Evolutionary conservation across 2,329 filamentous ascomycete genomes (phyloP).

Genomic region (Monilinia laxa): DNA sequence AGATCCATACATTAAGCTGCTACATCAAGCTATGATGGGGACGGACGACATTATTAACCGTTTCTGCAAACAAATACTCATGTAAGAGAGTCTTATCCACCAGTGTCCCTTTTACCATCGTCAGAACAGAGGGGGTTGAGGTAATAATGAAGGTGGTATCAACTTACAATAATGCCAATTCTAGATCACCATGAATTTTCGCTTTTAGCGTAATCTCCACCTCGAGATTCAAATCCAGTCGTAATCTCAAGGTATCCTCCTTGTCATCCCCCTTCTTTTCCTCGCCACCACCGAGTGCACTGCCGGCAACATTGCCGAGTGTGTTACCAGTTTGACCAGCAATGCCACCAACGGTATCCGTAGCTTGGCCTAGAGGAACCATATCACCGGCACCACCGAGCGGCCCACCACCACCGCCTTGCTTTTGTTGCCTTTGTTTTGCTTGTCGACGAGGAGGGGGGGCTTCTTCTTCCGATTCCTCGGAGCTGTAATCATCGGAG

Average conservation of each 20-base stretch:
- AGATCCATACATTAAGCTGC: conserved; percentile 7
- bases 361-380: conserved; percentile 20
- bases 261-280: conserved; percentile 36
- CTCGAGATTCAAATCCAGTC: conserved; percentile 73
- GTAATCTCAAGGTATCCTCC: conserved; percentile 60
- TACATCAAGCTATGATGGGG: conserved; percentile 13
- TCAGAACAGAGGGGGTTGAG: conserved; percentile 19
- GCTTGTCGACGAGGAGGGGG: conserved; percentile 19
- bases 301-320: conserved; percentile 17
- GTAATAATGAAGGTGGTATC: conserved; percentile 7
- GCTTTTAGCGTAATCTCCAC: conserved; percentile 79
- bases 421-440: conserved; percentile 19
- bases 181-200: conserved; percentile 78
- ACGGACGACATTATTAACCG: conserved; percentile 20
- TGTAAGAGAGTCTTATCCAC: conserved; percentile 19
- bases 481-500: conserved; percentile 19
- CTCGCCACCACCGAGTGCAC: conserved; percentile 2
- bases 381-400: conserved; percentile 22
- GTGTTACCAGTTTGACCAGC: conserved; percentile 20
- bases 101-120: conserved; percentile 21
- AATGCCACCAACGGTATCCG: conserved; percentile 16
- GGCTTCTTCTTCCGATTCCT: conserved; percentile 19
- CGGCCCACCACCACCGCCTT: conserved; percentile 16
- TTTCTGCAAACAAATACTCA: conserved; percentile 18
- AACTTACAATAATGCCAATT: conserved; percentile 49